Evolutionary conservation across 1,284 basidiomycete species (phyloP), one percentile per base, ranked within the genome.

Genomic region (Marasmius oreades): DNA sequence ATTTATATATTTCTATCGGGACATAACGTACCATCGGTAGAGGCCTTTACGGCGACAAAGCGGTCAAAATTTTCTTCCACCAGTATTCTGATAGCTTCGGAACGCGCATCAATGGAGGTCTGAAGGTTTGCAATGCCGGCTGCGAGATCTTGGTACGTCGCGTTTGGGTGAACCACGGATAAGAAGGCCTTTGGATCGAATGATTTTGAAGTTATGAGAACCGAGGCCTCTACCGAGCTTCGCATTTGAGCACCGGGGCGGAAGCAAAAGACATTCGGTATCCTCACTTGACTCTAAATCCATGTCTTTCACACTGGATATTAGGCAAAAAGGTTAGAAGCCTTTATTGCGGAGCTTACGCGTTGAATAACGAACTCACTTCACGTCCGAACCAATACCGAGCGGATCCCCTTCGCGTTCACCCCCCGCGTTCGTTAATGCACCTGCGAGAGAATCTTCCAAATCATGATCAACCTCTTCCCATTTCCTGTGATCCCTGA

Each of bases 21-120:
- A 11, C 55, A 52, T 45, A 67, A n/a, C 81, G 61, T 68, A 93
- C 95, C 92, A 73, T 98, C 96, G 10, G 92, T 96, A 11, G 92
- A 93, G 14, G 93, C 93, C 68, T 99, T 99, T 59, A 99, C 96
- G 3, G 93, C 92, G 11, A 99, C 96, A 67, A 99, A 99, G 23
- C 94, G 81, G 74, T 99, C 95, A 75, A 99, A 98, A 73, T 98
- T 98, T 66, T 98, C 93, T 71, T 98, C 94, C 22, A 99, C 97
- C 43, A 99, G 80, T 23, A 97, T 86, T 52, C 95, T 83, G 59
- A 99, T 89, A 23, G 95, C 96, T 65, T 96, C 93, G 1, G 93
- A 95, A 33, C 95, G 84, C 3, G 88, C 82, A 66, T 97, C 95
- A 59, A 97, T 86, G 16, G 91, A 88, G 20, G 82, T 73, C 58